These are phyloP conservation scores for Aspergillus sergii DNA, from an alignment of 2,329 filamentous ascomycete genomes.

Conservation along the genomic window DNA sequence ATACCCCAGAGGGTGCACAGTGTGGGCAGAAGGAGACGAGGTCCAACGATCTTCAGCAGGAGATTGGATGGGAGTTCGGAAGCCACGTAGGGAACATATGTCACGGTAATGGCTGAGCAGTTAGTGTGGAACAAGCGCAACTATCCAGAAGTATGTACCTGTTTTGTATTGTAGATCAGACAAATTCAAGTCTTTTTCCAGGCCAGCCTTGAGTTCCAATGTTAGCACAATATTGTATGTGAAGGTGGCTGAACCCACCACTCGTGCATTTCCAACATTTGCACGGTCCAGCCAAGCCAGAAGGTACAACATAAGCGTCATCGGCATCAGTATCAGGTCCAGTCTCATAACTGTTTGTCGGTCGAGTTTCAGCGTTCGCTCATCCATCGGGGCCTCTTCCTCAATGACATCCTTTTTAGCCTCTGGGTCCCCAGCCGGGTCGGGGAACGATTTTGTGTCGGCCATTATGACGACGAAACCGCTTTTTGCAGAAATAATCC, in stretches of 20 bases:
- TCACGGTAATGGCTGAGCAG: conserved; percentile 16
- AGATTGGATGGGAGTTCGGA: conserved; percentile 21
- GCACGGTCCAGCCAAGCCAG: conserved; percentile 22
- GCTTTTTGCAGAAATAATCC: background rate
- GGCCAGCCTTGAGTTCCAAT: conserved; percentile 8
- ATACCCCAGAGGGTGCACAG: conserved; percentile 44
- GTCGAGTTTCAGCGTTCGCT: conserved; percentile 10
- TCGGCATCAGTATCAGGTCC: conserved; percentile 18
- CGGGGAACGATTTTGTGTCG: background rate
- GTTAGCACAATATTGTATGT: background rate
- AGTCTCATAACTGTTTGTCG: background rate
- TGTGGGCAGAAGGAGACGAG: conserved; percentile 34
- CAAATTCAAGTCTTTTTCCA: conserved; percentile 18
- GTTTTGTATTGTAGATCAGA: conserved; percentile 16
- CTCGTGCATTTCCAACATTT: conserved; percentile 20
- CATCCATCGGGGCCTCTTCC: conserved; percentile 13
- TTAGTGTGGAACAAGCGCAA: background rate
- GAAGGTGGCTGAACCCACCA: conserved; percentile 1
- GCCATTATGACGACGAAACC: background rate
- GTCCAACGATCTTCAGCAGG: conserved; percentile 22
- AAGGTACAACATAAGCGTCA: conserved; percentile 20
- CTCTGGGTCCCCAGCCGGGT: background rate
- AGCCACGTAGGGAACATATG: conserved; percentile 21
- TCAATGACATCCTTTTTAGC: conserved; percentile 4
- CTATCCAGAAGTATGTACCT: background rate